A percentile compares a stretch with the other conserved stretches of the same genome.
Evolutionary conservation across 1,139 yeast species (phyloP).

Genomic region (Spathaspora sp.): DNA sequence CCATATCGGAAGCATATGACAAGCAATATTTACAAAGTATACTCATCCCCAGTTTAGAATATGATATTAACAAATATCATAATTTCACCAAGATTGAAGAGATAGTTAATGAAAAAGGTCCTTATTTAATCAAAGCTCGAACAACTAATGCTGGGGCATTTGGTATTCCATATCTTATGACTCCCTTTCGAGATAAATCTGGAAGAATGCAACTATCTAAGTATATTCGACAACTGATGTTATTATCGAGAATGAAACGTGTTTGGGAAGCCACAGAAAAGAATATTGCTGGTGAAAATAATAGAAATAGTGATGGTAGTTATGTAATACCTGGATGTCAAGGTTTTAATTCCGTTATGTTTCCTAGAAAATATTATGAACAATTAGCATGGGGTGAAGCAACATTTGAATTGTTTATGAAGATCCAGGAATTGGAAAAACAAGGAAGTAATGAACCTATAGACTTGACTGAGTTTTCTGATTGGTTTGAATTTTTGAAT

Average conservation of each 20-base stretch:
- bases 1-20: constrained; percentile 26
- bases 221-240: constrained; percentile 32
- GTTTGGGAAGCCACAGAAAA: constrained; percentile 28
- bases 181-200: constrained; percentile 24
- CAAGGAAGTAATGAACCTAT: neutral
- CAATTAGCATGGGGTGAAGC: constrained; percentile 31
- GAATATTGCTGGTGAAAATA: constrained; percentile 1
- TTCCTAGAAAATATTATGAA: constrained; percentile 29
- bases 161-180: constrained; percentile 27
- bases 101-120: constrained; percentile 36
- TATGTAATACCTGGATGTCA: constrained; percentile 27
- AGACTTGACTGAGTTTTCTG: constrained; percentile 6
- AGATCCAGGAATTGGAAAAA: constrained; percentile 7
- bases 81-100: constrained; percentile 19
- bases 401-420: constrained; percentile 34
- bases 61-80: constrained; percentile 32
- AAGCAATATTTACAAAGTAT: constrained; percentile 32
- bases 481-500: constrained; percentile 28
- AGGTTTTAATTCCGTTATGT: constrained; percentile 30
- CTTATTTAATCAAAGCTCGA: constrained; percentile 32
- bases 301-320: constrained; percentile 27
- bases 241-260: constrained; percentile 20
- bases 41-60: constrained; percentile 37
- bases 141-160: constrained; percentile 34
- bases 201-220: constrained; percentile 29